Evolutionary conservation across 1,284 basidiomycete genomes (phyloP).

Genomic region (Pascua guehoae): DNA sequence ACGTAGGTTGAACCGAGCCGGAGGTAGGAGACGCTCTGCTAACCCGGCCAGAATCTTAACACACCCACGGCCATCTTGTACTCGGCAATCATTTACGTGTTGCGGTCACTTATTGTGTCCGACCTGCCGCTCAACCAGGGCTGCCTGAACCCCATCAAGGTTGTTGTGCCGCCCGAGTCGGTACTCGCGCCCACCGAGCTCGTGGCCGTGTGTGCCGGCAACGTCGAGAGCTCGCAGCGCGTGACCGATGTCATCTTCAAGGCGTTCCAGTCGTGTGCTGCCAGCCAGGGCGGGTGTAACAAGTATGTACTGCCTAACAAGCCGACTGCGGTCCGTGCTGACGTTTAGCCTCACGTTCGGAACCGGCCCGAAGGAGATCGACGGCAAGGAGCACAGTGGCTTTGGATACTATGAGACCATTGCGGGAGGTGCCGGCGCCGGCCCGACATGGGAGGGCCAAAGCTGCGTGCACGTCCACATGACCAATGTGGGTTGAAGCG

Average conservation of each 20-base stretch:
- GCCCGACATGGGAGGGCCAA: conserved; percentile 78
- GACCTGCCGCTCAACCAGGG: conserved; percentile 68
- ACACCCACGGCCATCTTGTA: conserved; percentile 78
- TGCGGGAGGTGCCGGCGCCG: conserved; percentile 91
- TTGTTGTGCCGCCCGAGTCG: conserved; percentile 61
- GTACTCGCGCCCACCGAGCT: conserved; percentile 77
- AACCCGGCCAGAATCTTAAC: conserved; percentile 35
- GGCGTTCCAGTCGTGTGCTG: conserved; percentile 88
- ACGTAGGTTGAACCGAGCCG: not conserved
- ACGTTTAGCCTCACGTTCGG: conserved; percentile 77
- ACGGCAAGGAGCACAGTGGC: conserved; percentile 61
- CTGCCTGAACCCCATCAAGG: conserved; percentile 40
- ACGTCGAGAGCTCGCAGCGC: conserved; percentile 86
- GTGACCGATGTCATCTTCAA: conserved; percentile 93
- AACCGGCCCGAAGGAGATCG: conserved; percentile 63
- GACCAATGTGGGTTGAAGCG: conserved; percentile 23
- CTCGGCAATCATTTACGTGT: conserved; percentile 88
- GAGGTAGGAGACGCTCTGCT: not conserved
- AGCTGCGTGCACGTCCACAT: conserved; percentile 38
- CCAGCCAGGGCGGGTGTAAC: conserved; percentile 76
- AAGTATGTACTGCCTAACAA: conserved; percentile 51
- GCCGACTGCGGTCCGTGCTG: conserved; percentile 31
- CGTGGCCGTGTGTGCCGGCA: conserved; percentile 89
- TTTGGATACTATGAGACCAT: conserved; percentile 98
- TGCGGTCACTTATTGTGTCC: conserved; percentile 84